phyloP scores from a whole-genome alignment of 1,284 basidiomycete genomes.

The Pisolithus thermaeus region DNA sequence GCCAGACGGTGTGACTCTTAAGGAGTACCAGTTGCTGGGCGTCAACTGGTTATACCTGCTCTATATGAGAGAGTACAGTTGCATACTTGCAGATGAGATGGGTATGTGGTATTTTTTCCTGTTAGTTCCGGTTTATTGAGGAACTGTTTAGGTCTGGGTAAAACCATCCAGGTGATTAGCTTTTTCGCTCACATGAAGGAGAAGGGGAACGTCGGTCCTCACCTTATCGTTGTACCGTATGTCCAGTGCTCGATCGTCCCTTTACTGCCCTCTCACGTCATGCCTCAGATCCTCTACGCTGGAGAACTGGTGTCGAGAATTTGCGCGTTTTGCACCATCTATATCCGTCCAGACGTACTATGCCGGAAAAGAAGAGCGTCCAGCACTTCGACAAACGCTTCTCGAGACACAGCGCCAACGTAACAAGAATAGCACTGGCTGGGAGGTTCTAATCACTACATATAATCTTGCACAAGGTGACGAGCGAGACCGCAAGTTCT shows the following conservation, averaged over 20 bases:
- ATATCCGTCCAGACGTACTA: conserved; percentile 93
- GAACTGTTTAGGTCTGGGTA: conserved; percentile 72
- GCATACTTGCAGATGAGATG: conserved; percentile 99
- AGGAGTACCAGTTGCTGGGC: conserved; percentile 97
- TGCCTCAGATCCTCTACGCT: conserved; percentile 80
- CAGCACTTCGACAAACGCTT: conserved; percentile 66
- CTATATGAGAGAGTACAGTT: conserved; percentile 77
- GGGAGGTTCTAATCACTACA: conserved; percentile 95
- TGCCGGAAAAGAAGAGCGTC: conserved; percentile 87
- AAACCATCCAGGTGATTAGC: conserved; percentile 97
- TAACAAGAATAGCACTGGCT: conserved; percentile 49
- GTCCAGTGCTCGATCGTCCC: conserved; percentile 46
- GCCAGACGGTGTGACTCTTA: conserved; percentile 69
- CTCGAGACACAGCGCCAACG: conserved; percentile 47
- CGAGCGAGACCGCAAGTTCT: conserved; percentile 86
- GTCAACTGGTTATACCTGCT: conserved; percentile 95
- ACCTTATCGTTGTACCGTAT: conserved; percentile 92
- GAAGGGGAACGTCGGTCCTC: conserved; percentile 72
- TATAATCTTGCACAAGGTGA: conserved; percentile 92
- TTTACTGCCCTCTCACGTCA: conserved; percentile 11
- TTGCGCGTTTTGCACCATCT: conserved; percentile 82
- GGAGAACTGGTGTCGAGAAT: conserved; percentile 98
- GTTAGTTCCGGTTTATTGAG: conserved; percentile 1
- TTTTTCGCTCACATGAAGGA: conserved; percentile 91
- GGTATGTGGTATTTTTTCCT: conserved; percentile 41